Evolutionary conservation across 495 filamentous ascomycete genomes (phyloP).

Genomic region (Penicillium steckii): DNA sequence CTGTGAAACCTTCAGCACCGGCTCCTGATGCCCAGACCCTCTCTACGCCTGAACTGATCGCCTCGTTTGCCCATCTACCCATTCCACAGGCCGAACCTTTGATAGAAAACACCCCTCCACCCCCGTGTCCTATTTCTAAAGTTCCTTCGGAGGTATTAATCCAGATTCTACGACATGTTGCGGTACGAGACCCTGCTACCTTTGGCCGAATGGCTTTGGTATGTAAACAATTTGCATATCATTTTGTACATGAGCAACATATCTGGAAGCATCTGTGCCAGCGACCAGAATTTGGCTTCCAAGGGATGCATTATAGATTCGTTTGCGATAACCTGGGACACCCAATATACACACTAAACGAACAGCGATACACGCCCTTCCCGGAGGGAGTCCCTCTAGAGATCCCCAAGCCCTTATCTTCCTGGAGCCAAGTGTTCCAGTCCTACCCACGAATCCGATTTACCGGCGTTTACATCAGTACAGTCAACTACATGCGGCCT

Average conservation of each 20-base stretch:
- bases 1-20: constrained; percentile 52
- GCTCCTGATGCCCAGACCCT: constrained; percentile 36
- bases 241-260: constrained; percentile 80
- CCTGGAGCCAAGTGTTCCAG: constrained; percentile 68
- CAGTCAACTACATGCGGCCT: constrained; percentile 87
- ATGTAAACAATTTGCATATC: constrained; percentile 82
- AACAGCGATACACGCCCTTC: constrained; percentile 41
- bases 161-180: constrained; percentile 68
- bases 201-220: constrained; percentile 79
- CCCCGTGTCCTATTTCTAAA: constrained; percentile 73
- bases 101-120: constrained; percentile 63
- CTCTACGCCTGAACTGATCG: constrained; percentile 68
- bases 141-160: constrained; percentile 83
- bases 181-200: constrained; percentile 71
- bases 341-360: constrained; percentile 44
- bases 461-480: constrained; percentile 92
- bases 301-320: constrained; percentile 81
- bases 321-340: constrained; percentile 60
- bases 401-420: constrained; percentile 37
- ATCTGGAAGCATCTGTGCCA: constrained; percentile 83
- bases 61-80: constrained; percentile 63
- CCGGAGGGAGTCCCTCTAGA: constrained; percentile 28
- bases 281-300: constrained; percentile 71
- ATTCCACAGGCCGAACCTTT: constrained; percentile 59
- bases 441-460: constrained; percentile 83